Base-by-base conservation (phyloP, 371 early-diverging fungal genomes). In the Mortierella sp. region DNA sequence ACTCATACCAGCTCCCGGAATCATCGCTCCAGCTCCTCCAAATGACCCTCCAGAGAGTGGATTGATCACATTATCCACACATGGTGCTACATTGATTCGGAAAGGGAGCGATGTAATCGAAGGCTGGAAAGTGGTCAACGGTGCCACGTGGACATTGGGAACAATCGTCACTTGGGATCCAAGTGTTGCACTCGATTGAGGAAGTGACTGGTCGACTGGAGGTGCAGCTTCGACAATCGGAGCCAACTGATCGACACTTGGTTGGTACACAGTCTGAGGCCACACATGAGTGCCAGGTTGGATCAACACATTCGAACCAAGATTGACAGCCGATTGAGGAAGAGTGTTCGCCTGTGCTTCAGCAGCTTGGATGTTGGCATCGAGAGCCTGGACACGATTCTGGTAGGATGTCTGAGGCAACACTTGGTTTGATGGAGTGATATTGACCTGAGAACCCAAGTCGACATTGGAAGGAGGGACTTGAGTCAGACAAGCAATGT, bases 111-210 rank as follows among this genome's bases (percentile, higher is more conserved):
- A 64, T 51, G 67, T 48, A 58, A 76, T 55, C 57, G 60, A 51
- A 16, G 59, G 65, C 57, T 76, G 77, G 59, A 57, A 76, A 9
- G 57, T 29, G n/a, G 77, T 76, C 55, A 68, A 47, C 0, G 77
- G 77, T 1, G 14, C 25, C 2, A 76, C 72, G 5, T 25, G 45
- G 52, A 68, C 66, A 29, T 53, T 51, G 6, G 77, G 77, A 1
- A 28, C 29, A 57, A 76, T 72, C 11, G 62, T 52, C 28, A 72
- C 72, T 1, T 61, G 53, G n/a, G 66, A 65, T 6, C 77, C 77
- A 3, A 76, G 59, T 1, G 64, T 45, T 18, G 68, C 72, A 11
- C 68, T 68, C 18, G 71, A 71, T 61, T 76, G 76, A 15, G 76
- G 71, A 25, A 76, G 45, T 0, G 71, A 67, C 47, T 71, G 71